Percentiles rank a stretch among this genome's conserved stretches.
These are phyloP conservation scores for Tolypocladium guangdongense DNA, from an alignment of 2,329 filamentous ascomycete genomes.

Conservation along the genomic window DNA sequence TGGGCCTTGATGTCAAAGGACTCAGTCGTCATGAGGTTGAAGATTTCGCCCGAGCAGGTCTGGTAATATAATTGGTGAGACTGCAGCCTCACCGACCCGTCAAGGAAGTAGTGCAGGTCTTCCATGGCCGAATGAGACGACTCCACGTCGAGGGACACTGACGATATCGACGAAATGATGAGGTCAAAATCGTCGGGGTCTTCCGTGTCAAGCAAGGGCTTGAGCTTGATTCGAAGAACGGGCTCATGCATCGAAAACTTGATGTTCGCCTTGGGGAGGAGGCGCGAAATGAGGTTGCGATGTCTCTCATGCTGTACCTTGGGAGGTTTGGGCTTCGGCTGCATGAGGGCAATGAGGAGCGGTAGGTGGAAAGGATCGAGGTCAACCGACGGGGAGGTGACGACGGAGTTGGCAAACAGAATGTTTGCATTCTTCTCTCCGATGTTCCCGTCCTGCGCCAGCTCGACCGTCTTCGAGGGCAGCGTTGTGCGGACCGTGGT, in stretches of 20 bases:
- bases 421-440: conserved; percentile 93
- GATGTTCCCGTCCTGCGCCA: conserved; percentile 57
- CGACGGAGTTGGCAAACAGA: conserved; percentile 87
- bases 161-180: conserved; percentile 90
- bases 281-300: conserved; percentile 70
- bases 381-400: conserved; percentile 91
- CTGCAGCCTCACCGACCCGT: conserved; percentile 70
- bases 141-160: conserved; percentile 83
- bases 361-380: conserved; percentile 87
- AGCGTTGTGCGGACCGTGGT: conserved; percentile 89
- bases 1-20: conserved; percentile 79
- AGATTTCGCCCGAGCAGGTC: conserved; percentile 68
- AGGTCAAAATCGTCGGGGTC: conserved; percentile 81
- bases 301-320: conserved; percentile 32
- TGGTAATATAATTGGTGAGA: conserved; percentile 93
- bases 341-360: conserved; percentile 66
- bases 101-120: conserved; percentile 77
- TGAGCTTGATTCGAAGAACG: conserved; percentile 79
- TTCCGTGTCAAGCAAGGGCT: conserved; percentile 55
- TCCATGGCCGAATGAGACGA: conserved; percentile 85
- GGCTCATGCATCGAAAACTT: conserved; percentile 97
- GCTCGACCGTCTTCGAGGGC: conserved; percentile 84
- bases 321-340: conserved; percentile 33
- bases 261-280: conserved; percentile 86
- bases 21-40: conserved; percentile 81